Evolutionary conservation across 306 rosid genomes (phyloP).

Genomic region (Cyamopsis tetragonoloba): DNA sequence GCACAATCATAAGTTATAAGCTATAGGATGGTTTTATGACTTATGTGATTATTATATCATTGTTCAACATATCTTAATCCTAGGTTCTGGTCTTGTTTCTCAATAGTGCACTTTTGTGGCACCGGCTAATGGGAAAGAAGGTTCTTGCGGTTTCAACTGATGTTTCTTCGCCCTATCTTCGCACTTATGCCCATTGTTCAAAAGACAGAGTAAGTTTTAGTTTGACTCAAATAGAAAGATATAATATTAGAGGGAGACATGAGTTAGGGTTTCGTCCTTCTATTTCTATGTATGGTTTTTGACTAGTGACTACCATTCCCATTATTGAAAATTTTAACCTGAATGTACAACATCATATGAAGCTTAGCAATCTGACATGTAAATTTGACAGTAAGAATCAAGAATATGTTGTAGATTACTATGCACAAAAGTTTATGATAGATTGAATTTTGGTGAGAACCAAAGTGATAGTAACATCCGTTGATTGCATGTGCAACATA

Average conservation of each 20-base stretch:
- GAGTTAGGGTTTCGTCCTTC: background rate
- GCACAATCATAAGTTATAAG: too few species aligned
- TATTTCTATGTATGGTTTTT: too few species aligned
- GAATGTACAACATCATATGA: background rate
- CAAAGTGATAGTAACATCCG: background rate
- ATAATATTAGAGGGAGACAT: background rate
- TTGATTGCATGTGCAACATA: background rate
- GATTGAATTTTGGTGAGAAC: background rate
- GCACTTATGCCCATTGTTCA: constrained; percentile 83
- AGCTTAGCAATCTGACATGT: background rate
- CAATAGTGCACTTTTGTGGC: constrained; percentile 89
- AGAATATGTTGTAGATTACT: background rate
- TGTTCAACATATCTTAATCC: constrained; percentile 20
- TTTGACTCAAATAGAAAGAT: background rate
- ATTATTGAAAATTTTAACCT: background rate
- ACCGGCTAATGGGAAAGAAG: constrained; percentile 77
- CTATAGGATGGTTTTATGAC: too few species aligned
- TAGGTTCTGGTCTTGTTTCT: constrained; percentile 16
- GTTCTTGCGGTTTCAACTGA: constrained; percentile 57
- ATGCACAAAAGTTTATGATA: background rate
- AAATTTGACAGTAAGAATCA: background rate
- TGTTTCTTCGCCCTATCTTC: constrained; percentile 61
- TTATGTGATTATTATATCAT: background rate
- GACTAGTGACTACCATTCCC: background rate
- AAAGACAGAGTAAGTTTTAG: constrained; percentile 70